phyloP scores from a whole-genome alignment of 129 eudicot genomes.

The Tagetes patula region DNA sequence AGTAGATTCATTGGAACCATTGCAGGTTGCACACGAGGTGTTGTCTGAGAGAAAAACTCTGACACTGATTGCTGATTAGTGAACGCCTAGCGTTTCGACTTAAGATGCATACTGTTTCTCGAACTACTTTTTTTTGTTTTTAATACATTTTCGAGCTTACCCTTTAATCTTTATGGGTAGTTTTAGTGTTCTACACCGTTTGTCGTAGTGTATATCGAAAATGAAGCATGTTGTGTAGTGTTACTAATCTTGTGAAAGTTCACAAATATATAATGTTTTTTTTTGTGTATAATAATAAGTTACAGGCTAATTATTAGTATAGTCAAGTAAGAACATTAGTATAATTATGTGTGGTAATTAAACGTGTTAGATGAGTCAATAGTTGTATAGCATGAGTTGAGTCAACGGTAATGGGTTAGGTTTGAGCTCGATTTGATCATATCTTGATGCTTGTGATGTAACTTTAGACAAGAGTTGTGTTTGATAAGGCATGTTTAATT shows the following conservation, averaged over 20 bases:
- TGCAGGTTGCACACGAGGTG: conserved; percentile 51
- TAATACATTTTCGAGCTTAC: conserved; percentile 6
- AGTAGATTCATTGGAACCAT: conserved; percentile 93
- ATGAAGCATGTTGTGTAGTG: conserved; percentile 21
- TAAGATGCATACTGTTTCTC: conserved; percentile 30
- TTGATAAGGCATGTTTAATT: too few species aligned
- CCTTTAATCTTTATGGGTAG: conserved; percentile 21
- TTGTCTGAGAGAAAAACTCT: conserved; percentile 32
- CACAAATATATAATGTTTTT: conserved; percentile 16
- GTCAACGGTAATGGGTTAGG: too few species aligned
- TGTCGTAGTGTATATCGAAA: conserved; percentile 17
- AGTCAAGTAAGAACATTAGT: too few species aligned
- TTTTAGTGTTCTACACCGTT: conserved; percentile 23
- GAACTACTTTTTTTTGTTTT: conserved; percentile 11
- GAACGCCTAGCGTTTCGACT: conserved; percentile 28
- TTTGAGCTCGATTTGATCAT: too few species aligned
- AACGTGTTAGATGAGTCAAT: too few species aligned
- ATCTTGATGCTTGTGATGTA: too few species aligned
- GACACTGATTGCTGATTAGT: conserved; percentile 42
- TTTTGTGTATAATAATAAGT: not conserved
- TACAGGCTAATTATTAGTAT: too few species aligned
- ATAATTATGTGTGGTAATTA: too few species aligned
- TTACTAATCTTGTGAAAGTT: conserved; percentile 13
- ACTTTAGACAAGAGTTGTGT: too few species aligned
- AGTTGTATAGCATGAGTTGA: too few species aligned